Evolutionary conservation across 768 basidiomycete species (phyloP), one percentile per base, ranked within the genome.

Genomic region (Suillus americanus): DNA sequence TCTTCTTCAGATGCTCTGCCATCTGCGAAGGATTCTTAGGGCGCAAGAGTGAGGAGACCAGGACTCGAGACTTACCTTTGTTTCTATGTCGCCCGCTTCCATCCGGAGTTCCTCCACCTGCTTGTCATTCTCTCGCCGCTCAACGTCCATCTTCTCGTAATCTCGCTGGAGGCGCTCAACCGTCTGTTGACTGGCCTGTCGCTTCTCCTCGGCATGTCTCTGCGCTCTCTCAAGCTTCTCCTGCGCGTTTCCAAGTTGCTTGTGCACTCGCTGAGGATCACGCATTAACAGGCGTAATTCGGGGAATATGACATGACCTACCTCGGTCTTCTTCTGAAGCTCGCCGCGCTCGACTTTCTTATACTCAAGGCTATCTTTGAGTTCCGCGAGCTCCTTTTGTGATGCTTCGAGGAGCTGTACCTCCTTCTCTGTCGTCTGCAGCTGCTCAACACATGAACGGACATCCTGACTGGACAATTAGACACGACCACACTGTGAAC

Each of bases 191-290:
- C 86, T 89, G n/a, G 88, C 83, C 14, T 81, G 70, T 62, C 89
- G 88, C 74, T 91, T 91, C 63, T 95, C 94, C 74, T 92, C 90
- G 7, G 89, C 89, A 66, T 91, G 89, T 65, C 85, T 83, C 71
- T 92, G 88, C 0, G 91, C 89, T 33, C 92, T 86, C 63, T 90
- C 87, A 10, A 95, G 83, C 75, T 94, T 95, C 68, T 93, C 90
- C 53, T 86, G 83, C 5, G 95, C 95, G 73, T 95, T 94, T 9
- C 81, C 77, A 13, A 93, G 79, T 73, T 96, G 94, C 65, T 89
- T 89, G 66, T 85, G 80, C n/a, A 92, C 86, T 59, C 94, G 91
- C 92, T 97, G 66, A 28, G 33, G 65, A 16, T 41, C 1, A 37
- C 5, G 18, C 20, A 57, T 46, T n/a, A 46, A 23, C 67, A 51